Conservation (phyloP, 805 yeast species). For the Suhomyces xylopsoci region DNA sequence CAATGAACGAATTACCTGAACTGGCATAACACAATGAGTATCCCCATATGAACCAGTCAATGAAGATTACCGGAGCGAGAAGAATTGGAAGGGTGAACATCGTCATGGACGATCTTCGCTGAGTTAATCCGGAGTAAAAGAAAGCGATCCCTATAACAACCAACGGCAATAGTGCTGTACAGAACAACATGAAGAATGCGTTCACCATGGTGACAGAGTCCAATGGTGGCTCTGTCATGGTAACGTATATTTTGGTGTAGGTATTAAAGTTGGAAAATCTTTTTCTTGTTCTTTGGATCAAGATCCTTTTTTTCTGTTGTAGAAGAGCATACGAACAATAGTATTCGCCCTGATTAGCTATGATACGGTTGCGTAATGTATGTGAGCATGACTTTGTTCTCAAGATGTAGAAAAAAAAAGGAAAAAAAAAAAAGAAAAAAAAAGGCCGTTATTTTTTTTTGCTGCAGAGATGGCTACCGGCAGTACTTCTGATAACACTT, state of each 20-base stretch:
- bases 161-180: slow-evolving; percentile 31
- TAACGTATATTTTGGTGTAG: background rate
- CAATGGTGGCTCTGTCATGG: background rate
- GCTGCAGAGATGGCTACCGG: slow-evolving; percentile 9
- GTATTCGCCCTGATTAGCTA: background rate
- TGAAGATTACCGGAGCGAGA: slow-evolving; percentile 27
- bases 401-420: background rate
- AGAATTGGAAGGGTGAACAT: slow-evolving; percentile 37
- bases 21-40: slow-evolving; percentile 40
- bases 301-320: background rate
- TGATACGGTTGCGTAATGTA: background rate
- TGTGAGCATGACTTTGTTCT: background rate
- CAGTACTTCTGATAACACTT: slow-evolving; percentile 19
- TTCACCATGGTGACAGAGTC: slow-evolving; percentile 13
- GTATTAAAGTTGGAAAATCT: background rate
- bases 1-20: slow-evolving; percentile 31
- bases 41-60: slow-evolving; percentile 47
- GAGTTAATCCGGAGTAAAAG: slow-evolving; percentile 44
- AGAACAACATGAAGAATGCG: slow-evolving; percentile 35
- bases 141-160: slow-evolving; percentile 35
- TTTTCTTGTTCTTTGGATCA: background rate
- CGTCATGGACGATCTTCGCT: slow-evolving; percentile 39
- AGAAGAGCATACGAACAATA: background rate
- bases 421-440: background rate
- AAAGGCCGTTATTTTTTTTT: background rate